phyloP scores from a whole-genome alignment of 768 basidiomycete species.

The Mycena epipterygia region DNA sequence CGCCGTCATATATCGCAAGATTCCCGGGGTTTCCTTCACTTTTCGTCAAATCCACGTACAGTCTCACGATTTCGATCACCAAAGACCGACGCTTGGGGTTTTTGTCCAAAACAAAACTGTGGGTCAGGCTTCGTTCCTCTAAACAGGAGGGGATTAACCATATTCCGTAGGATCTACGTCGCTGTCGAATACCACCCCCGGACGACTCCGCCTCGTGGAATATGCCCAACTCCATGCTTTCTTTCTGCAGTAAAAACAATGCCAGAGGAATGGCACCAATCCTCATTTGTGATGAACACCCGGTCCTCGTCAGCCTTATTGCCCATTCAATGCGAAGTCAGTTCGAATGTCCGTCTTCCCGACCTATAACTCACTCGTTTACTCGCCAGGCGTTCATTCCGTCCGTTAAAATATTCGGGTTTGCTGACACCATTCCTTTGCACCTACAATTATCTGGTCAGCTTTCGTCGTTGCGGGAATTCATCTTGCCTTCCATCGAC shows the following conservation, averaged over 20 bases:
- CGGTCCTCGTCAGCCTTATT: background rate
- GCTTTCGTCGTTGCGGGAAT: conserved; percentile 2
- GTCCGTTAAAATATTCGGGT: conserved; percentile 25
- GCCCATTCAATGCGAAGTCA: conserved; percentile 13
- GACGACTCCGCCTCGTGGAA: conserved; percentile 2
- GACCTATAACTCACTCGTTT: background rate
- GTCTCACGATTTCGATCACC: conserved; percentile 23
- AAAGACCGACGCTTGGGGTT: conserved; percentile 24
- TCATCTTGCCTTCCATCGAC: conserved; percentile 3
- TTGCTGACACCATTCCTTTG: conserved; percentile 16
- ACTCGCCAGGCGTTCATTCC: conserved; percentile 16
- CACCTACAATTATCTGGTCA: conserved; percentile 19
- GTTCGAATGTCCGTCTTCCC: background rate
- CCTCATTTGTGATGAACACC: conserved; percentile 7
- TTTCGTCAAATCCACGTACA: conserved; percentile 26
- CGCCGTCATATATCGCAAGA: conserved; percentile 27
- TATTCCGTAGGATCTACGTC: background rate
- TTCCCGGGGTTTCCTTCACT: conserved; percentile 31
- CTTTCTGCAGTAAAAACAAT: background rate
- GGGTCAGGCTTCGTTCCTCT: background rate
- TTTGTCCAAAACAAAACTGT: conserved; percentile 29
- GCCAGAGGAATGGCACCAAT: conserved; percentile 22
- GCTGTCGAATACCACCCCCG: conserved; percentile 23
- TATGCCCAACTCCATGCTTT: background rate
- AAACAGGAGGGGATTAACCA: background rate